Conservation (phyloP, 495 filamentous ascomycete genomes). For the Pseudoneurospora amorphoporcata region DNA sequence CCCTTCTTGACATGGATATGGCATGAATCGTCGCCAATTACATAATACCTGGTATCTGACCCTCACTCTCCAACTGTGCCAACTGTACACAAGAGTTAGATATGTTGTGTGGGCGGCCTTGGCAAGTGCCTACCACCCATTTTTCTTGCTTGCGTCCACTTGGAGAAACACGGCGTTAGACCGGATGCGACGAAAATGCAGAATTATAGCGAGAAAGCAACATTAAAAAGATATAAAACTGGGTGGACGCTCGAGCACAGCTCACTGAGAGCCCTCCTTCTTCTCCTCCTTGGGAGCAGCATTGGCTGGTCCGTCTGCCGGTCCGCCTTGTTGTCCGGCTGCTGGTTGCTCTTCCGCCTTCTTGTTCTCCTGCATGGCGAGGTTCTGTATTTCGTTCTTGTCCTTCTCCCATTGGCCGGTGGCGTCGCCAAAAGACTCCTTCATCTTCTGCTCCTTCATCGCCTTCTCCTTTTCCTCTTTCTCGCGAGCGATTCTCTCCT, state of each 20-base stretch:
- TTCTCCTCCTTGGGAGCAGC: constrained; percentile 4
- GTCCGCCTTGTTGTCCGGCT: constrained; percentile 5
- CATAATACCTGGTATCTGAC: neutral
- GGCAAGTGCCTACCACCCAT: neutral
- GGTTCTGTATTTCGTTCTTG: constrained; percentile 60
- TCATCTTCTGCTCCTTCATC: constrained; percentile 54
- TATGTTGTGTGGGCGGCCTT: neutral
- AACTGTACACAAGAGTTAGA: neutral
- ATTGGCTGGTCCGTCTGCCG: neutral
- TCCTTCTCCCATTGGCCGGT: constrained; percentile 75
- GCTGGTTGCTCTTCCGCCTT: constrained; percentile 13
- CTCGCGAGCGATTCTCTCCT: constrained; percentile 63
- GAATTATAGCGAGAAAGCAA: neutral
- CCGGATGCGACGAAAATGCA: neutral
- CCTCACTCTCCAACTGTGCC: neutral
- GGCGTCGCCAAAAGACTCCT: constrained; percentile 58
- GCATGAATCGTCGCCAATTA: neutral
- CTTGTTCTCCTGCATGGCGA: constrained; percentile 46
- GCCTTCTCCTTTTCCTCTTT: constrained; percentile 60
- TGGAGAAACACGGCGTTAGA: neutral
- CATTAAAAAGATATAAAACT: neutral
- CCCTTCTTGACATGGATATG: neutral
- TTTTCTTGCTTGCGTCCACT: neutral
- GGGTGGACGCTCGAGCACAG: neutral
- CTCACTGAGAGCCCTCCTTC: neutral